Percentiles rank a stretch among this genome's conserved stretches.
These are phyloP conservation scores for Epichloe glyceriae DNA, from an alignment of 2,329 filamentous ascomycete species.

Conservation along the genomic window DNA sequence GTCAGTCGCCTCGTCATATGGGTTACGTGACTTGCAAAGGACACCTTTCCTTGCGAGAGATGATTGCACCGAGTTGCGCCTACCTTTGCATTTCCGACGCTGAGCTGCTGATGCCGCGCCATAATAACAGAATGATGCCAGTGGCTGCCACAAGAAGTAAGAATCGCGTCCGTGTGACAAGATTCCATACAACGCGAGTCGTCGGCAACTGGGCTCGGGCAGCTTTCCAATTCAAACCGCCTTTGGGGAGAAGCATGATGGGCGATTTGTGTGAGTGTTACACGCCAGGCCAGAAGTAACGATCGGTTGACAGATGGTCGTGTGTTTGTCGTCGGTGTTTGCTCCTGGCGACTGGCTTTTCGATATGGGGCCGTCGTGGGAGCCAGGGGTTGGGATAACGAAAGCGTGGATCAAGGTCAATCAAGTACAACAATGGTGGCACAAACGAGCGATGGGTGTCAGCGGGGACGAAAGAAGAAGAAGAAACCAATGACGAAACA, in stretches of 20 bases:
- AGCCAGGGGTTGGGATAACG: background rate
- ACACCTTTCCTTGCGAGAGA: background rate
- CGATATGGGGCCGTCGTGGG: slow-evolving; percentile 10
- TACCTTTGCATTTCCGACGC: slow-evolving; percentile 88
- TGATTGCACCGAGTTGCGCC: slow-evolving; percentile 12
- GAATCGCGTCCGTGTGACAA: slow-evolving; percentile 66
- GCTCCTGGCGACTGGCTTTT: background rate
- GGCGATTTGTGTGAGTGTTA: slow-evolving; percentile 9
- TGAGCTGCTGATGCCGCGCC: slow-evolving; percentile 70
- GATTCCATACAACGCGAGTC: slow-evolving; percentile 54
- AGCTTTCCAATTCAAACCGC: slow-evolving; percentile 85
- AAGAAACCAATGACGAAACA: background rate
- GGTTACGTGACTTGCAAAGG: background rate
- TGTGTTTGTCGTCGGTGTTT: background rate
- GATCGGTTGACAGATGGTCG: background rate
- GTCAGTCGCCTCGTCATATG: slow-evolving; percentile 1
- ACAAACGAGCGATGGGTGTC: slow-evolving; percentile 3
- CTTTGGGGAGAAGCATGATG: slow-evolving; percentile 80
- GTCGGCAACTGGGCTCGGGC: slow-evolving; percentile 69
- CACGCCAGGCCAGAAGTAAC: slow-evolving; percentile 2
- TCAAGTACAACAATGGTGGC: background rate
- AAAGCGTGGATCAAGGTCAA: background rate
- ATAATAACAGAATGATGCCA: slow-evolving; percentile 67
- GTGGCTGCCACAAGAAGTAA: slow-evolving; percentile 59
- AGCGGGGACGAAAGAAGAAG: background rate